Evolutionary conservation across 148 eudicot genomes (phyloP), one percentile per base, ranked within the genome.

Genomic region (Rhododendron simsii): DNA sequence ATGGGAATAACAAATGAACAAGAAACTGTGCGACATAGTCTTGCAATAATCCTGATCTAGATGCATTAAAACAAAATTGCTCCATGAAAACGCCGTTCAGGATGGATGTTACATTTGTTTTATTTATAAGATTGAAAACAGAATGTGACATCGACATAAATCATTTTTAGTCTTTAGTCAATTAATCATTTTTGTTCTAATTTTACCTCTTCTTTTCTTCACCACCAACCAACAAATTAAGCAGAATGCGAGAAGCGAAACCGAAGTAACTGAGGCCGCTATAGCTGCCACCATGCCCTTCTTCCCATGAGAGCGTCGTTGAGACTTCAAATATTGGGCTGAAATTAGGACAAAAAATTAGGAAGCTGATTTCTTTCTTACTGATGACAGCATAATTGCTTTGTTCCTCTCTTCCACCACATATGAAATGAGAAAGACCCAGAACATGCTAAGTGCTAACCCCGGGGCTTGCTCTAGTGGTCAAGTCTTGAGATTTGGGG

Each of bases 171-270:
- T 73, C 37, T 2, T 0, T 33, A 41, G 20, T 30, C 2, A 33
- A 35, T 30, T 23, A 33, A 20, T 28, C 51, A 20, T 30, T 30
- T 30, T 37, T 4, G 78, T 75, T 37, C 10, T 16, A 2, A 39
- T 39, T 39, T 39, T 88, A 89, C 90, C 91, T 91, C 78, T 89
- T 87, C 78, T 85, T 83, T 78, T 91, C 87, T 78, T 88, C 83
- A 67, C 81, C 23, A 80, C 81, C 65, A 89, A 74, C 76, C 67
- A 89, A 69, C 67, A 84, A 35, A 75, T 18, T 8, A 79, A 47
- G 78, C 63, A 61, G 77, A 85, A 81, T n/a, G 85, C 18, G n/a
- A 88, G 21, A 45, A 78, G 23, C 50, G 83, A 85, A 37, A 55
- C 30, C 7, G 88, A 88, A 77, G 26, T 88, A 69, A 47, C 71